phyloP scores from a whole-genome alignment of 75 land plant species.

The Sequoiadendron giganteum region DNA sequence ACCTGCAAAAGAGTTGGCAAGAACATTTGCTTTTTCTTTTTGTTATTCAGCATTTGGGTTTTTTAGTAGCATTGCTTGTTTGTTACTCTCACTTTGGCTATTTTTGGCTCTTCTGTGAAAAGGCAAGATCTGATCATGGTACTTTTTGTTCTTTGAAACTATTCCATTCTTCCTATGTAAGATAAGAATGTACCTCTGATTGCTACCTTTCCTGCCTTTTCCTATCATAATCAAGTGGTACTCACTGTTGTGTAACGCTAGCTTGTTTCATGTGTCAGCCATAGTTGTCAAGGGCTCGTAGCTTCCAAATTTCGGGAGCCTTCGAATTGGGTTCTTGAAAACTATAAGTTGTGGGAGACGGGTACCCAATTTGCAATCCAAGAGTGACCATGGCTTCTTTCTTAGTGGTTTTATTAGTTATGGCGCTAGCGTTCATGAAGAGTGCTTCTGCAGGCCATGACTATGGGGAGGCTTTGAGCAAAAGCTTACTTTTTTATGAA shows the following conservation, averaged over 20 bases:
- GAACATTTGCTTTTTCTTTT: neutral
- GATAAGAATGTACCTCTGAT: neutral
- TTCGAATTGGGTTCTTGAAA: neutral
- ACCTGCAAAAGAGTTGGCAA: neutral
- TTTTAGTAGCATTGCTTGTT: neutral
- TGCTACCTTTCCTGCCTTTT: neutral
- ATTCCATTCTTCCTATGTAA: neutral
- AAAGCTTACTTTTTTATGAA: constrained; percentile 27
- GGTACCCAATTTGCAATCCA: neutral
- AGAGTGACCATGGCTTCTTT: neutral
- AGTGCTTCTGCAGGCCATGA: constrained; percentile 6
- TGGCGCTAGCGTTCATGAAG: neutral
- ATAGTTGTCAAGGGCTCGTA: neutral
- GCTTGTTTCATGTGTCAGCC: neutral
- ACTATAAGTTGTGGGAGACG: neutral
- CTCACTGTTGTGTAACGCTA: neutral
- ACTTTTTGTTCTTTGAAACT: neutral
- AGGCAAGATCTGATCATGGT: neutral
- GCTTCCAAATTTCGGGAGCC: neutral
- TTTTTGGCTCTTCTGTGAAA: neutral
- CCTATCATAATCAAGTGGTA: neutral
- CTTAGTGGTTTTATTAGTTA: neutral
- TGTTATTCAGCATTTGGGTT: neutral
- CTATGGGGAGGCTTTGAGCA: constrained; percentile 22
- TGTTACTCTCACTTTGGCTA: neutral